Evolutionary conservation across 2,329 filamentous ascomycete genomes (phyloP), one percentile per base, ranked within the genome.

Genomic region (Aureobasidium melanogenum): DNA sequence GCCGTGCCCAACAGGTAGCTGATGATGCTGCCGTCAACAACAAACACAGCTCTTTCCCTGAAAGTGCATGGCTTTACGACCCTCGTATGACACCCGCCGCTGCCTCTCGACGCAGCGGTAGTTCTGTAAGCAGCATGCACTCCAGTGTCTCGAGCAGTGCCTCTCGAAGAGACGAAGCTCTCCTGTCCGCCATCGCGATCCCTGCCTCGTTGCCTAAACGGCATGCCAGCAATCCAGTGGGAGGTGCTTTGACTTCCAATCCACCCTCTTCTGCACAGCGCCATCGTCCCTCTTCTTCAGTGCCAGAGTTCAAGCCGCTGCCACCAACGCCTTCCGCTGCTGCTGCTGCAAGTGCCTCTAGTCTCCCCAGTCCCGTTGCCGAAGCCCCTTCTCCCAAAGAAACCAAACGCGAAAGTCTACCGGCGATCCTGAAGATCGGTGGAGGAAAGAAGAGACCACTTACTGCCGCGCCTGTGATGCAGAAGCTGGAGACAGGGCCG

Each of bases 1-100:
- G 34, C n/a, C 32, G 56, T 9, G 32, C 56, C 5, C 56, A 26
- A 22, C 22, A 44, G 24, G 38, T 39, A 30, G 26, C 28, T 26
- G 17, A 30, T 10, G 22, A 17, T 26, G 30, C 43, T 9, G 30
- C 30, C 5, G 14, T 17, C 7, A n/a, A 46, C 2, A 43, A 47
- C 10, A 38, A 57, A 28, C 30, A 47, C 9, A 24, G 19, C 41
- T 48, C 56, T 10, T 48, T 38, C 9, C 56, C 56, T 3, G 56
- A 59, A 8, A 59, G 56, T 19, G 56, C 56, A 24, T 59, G 56
- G 56, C 34, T 59, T 9, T 59, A 59, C 22, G 56, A 59, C 19
- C 56, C 56, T 19, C 56, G 50, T 6, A 54, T 54, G 50, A 54
- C 50, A 30, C 50, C 50, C 2, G 26, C 52, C 5, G 38, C 39